Conservation (phyloP, 2,329 filamentous ascomycete genomes). For the Penicillium sp. region DNA sequence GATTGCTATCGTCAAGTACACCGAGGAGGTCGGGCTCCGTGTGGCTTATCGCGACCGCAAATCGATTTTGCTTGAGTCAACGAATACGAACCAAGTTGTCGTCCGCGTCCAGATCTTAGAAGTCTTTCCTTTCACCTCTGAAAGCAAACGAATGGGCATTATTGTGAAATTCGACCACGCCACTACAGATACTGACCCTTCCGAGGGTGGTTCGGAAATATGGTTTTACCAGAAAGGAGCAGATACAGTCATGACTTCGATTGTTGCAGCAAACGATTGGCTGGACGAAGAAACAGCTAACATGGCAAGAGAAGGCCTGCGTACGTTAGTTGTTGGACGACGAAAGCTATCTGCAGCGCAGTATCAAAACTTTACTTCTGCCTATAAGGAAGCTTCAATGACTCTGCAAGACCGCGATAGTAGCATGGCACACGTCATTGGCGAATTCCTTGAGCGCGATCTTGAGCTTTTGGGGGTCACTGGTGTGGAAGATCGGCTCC, state of each 20-base stretch:
- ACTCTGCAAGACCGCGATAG: conserved; percentile 75
- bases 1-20: conserved; percentile 96
- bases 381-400: conserved; percentile 75
- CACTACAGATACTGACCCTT: conserved; percentile 46
- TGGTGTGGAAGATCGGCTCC: conserved; percentile 94
- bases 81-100: conserved; percentile 66
- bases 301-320: conserved; percentile 94
- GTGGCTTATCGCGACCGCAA: conserved; percentile 82
- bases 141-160: conserved; percentile 97
- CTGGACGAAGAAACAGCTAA: conserved; percentile 98
- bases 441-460: conserved; percentile 77
- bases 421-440: conserved; percentile 75
- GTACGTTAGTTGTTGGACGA: conserved; percentile 91
- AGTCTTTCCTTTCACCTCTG: conserved; percentile 95
- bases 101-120: conserved; percentile 87
- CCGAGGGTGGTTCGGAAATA: conserved; percentile 67
- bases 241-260: conserved; percentile 95
- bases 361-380: conserved; percentile 73
- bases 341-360: conserved; percentile 75
- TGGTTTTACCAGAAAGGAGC: conserved; percentile 99
- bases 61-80: conserved; percentile 75
- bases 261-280: conserved; percentile 96
- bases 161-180: conserved; percentile 78
- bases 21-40: conserved; percentile 83
- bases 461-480: conserved; percentile 95